phyloP scores from a whole-genome alignment of 345 rosid genomes.

The Raphanus raphanistrum region DNA sequence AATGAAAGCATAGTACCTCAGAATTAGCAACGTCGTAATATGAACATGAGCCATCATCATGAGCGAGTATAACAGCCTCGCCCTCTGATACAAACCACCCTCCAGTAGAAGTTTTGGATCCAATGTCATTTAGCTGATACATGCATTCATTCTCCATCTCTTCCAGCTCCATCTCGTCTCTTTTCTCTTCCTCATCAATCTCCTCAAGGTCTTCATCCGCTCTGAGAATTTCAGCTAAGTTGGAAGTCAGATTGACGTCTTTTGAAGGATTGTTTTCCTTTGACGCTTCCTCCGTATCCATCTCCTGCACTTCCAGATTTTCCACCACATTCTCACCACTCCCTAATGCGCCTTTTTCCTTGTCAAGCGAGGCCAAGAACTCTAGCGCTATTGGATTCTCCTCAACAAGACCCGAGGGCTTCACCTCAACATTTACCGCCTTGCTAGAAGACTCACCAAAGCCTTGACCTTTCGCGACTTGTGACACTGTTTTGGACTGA shows the following conservation, averaged over 20 bases:
- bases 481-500: conserved; percentile 41
- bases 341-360: conserved; percentile 37
- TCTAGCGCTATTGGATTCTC: conserved; percentile 56
- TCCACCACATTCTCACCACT: conserved; percentile 38
- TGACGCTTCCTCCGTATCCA: conserved; percentile 51
- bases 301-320: conserved; percentile 53
- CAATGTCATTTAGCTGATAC: conserved; percentile 63
- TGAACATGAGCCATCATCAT: conserved; percentile 88
- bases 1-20: conserved; percentile 57
- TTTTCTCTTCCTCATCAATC: conserved; percentile 74
- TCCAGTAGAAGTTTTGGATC: conserved; percentile 66
- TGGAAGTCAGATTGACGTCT: conserved; percentile 36
- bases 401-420: conserved; percentile 44
- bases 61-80: conserved; percentile 88
- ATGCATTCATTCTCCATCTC: conserved; percentile 55
- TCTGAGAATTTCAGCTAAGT: conserved; percentile 54
- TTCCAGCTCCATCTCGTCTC: conserved; percentile 46
- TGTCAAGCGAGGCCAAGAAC: conserved; percentile 60
- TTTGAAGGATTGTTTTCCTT: conserved; percentile 43
- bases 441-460: conserved; percentile 32
- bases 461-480: conserved; percentile 34
- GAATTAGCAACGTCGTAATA: conserved; percentile 77
- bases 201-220: conserved; percentile 80
- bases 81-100: conserved; percentile 99
- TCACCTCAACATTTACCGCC: conserved; percentile 44